These are phyloP conservation scores for Pichia deserticola DNA, from an alignment of 805 yeast genomes.

Conservation along the genomic window DNA sequence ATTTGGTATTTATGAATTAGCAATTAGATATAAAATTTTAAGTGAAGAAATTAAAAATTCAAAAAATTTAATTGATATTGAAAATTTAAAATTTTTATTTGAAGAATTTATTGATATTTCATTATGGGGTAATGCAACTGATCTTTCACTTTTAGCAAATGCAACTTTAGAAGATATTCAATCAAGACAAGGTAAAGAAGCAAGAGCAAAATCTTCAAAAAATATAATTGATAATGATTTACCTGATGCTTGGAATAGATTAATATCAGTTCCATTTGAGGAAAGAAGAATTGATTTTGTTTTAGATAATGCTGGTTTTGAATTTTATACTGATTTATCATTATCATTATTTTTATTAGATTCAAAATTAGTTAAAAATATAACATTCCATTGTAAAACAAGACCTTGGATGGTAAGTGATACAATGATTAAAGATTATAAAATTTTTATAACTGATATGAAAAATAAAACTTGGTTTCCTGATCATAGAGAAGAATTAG, in stretches of 20 bases:
- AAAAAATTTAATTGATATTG: constrained; percentile 25
- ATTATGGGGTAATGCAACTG: constrained; percentile 98
- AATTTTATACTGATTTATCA: constrained; percentile 78
- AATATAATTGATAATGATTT: constrained; percentile 75
- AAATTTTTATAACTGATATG: constrained; percentile 49
- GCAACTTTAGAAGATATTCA: constrained; percentile 87
- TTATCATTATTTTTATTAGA: constrained; percentile 63
- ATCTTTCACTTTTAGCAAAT: constrained; percentile 79
- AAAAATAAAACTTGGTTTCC: constrained; percentile 44
- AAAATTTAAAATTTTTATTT: constrained; percentile 51
- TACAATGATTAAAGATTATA: constrained; percentile 78
- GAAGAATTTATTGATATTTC: constrained; percentile 82
- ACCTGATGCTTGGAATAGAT: constrained; percentile 53
- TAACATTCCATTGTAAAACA: constrained; percentile 80
- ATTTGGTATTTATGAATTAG: constrained; percentile 74
- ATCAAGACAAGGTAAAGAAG: constrained; percentile 84
- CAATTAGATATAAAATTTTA: constrained; percentile 50
- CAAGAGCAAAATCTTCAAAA: constrained; percentile 72
- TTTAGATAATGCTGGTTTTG: constrained; percentile 92
- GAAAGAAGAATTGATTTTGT: constrained; percentile 67
- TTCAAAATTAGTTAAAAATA: constrained; percentile 50
- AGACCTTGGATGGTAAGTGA: constrained; percentile 98
- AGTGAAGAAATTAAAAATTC: constrained; percentile 11
- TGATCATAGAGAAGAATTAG: constrained; percentile 37
- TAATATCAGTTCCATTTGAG: constrained; percentile 24